These are phyloP conservation scores for Teratosphaeria nubilosa DNA, from an alignment of 2,329 filamentous ascomycete genomes.

Conservation along the genomic window DNA sequence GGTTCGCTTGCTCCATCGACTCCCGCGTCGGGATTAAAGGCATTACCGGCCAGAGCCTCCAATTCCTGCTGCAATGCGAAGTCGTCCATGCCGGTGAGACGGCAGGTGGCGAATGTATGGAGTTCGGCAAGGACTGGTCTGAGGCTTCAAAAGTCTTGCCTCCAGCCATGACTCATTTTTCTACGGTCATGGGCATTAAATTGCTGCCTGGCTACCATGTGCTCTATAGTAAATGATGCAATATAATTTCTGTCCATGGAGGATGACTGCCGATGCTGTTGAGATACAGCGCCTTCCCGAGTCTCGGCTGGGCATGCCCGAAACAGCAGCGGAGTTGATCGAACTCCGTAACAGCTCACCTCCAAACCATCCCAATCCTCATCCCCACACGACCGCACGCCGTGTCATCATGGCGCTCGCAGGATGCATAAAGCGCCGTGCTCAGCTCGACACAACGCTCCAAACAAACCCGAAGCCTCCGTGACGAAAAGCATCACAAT, in stretches of 20 bases:
- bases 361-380: not conserved
- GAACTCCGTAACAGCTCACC: not conserved
- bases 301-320: not conserved
- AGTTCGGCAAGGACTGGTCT: not conserved
- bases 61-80: slow-evolving; percentile 15
- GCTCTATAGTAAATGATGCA: not conserved
- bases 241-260: not conserved
- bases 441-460: not conserved
- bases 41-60: slow-evolving; percentile 18
- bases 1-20: slow-evolving; percentile 9
- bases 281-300: not conserved
- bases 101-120: not conserved
- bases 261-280: too few relatives aligned
- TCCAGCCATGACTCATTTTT: not conserved
- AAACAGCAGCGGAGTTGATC: not conserved
- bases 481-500: not conserved
- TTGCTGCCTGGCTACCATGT: not conserved
- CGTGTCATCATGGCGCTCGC: not conserved
- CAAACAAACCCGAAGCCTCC: not conserved
- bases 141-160: not conserved
- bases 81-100: slow-evolving; percentile 12
- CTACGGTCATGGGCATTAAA: not conserved
- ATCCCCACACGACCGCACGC: not conserved
- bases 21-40: slow-evolving; percentile 2
- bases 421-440: not conserved